Conservation (phyloP, 2,329 filamentous ascomycete genomes). For the Aspergillus aculeatinus region DNA sequence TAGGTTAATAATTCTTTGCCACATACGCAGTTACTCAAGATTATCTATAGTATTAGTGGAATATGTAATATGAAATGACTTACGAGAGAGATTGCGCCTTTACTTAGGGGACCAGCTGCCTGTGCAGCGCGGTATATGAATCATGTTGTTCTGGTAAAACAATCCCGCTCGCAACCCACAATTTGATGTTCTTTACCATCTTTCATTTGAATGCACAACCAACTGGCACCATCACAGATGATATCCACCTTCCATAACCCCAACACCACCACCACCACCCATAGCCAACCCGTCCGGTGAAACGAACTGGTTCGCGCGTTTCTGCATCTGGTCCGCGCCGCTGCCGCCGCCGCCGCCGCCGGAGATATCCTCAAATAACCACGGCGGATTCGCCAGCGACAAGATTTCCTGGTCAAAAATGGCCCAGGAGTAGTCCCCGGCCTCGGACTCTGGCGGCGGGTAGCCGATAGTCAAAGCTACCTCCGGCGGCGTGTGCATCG, state of each 20-base stretch:
- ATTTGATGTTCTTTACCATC: too few relatives aligned
- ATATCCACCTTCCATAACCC: too few relatives aligned
- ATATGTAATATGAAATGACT: conserved; percentile 19
- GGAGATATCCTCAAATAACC: conserved; percentile 24
- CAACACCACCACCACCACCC: too few relatives aligned
- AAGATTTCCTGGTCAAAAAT: conserved; percentile 34
- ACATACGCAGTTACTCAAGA: background rate
- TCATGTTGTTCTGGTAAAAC: too few relatives aligned
- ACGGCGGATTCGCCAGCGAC: conserved; percentile 29
- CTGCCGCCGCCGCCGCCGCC: background rate
- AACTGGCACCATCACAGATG: too few relatives aligned
- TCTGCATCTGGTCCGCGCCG: background rate
- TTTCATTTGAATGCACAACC: too few relatives aligned
- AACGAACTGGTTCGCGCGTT: background rate
- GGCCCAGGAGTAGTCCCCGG: conserved; percentile 28
- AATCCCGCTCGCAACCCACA: too few relatives aligned
- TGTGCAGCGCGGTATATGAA: background rate
- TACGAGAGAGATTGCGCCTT: conserved; percentile 6
- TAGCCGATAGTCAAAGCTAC: conserved; percentile 22
- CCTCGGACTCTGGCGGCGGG: conserved; percentile 20
- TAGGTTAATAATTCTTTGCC: background rate
- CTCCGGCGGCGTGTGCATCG: conserved; percentile 31
- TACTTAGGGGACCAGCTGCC: background rate
- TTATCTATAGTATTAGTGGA: background rate
- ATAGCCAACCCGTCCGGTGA: too few relatives aligned